Evolutionary conservation across 192 early-diverging fungal species (phyloP), one percentile per base, ranked within the genome.

Genomic region (Funneliformis mosseae): DNA sequence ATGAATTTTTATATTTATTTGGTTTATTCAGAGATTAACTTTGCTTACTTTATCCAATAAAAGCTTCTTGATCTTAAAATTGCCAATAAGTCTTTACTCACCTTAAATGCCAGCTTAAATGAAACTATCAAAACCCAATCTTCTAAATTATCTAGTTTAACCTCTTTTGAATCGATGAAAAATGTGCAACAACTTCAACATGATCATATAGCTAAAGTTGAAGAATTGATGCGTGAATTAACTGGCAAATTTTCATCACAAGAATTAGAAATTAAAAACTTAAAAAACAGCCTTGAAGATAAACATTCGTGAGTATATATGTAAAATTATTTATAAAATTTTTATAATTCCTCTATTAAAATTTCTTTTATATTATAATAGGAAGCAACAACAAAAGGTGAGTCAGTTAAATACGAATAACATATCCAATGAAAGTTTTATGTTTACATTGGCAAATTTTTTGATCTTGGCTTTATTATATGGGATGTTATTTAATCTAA

Each of bases 11-110:
- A 59, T 27, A n/a, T 12, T 21, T 21, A 63, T 41, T 63, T n/a
- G n/a, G 4, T 38, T 23, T 64, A 43, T 39, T 55, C 23, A 21
- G 12, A 3, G 25, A 45, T 38, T 76, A 38, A 33, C 16, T 61
- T 66, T 43, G 8, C 50, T 14, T 66, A 45, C 64, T 10, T n/a
- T 27, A n/a, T 67, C 14, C 45, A 33, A 28, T 42, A 11, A 69
- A 69, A 79, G 77, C 33, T 79, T 23, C 60, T 55, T 69, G 66
- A 79, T 55, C 67, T 79, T 28, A 79, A 38, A 79, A 55, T 64
- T 66, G 48, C 77, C 16, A 79, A 79, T 59, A 59, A 79, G 55
- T 48, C 63, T 28, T 48, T 79, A 11, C 16, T 79, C 14, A n/a
- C 63, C 8, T 2, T 67, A 11, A 79, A 79, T 79, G 45, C 25